A percentile compares a stretch with the other conserved stretches of the same genome.
phyloP scores from a whole-genome alignment of 2,329 filamentous ascomycete genomes.

The Mariannaea sp. region DNA sequence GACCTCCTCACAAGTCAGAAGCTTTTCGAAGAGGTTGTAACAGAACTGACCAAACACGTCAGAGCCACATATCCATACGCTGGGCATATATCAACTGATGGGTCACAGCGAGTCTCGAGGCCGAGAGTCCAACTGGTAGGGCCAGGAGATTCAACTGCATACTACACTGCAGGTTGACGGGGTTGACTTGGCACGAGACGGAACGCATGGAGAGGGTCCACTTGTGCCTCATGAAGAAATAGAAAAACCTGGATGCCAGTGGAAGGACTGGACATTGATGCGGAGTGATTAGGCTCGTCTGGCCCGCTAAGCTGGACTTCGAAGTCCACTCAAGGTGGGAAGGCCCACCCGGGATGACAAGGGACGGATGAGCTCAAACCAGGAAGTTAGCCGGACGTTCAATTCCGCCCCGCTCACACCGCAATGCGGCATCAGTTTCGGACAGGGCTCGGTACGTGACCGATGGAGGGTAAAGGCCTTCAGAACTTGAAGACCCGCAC shows the following conservation, averaged over 20 bases:
- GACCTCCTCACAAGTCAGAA: no score
- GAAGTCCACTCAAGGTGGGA: constrained; percentile 9
- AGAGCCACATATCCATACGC: neutral
- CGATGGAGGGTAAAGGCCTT: constrained; percentile 31
- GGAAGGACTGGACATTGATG: constrained; percentile 7
- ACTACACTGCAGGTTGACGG: constrained; percentile 25
- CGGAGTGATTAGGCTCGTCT: neutral
- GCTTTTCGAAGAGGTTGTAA: no score
- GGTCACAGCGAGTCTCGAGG: constrained; percentile 3
- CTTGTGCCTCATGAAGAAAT: constrained; percentile 29
- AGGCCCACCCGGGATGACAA: constrained; percentile 6
- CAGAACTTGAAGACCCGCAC: constrained; percentile 20
- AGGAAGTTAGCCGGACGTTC: constrained; percentile 26
- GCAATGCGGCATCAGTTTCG: constrained; percentile 12
- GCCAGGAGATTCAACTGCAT: constrained; percentile 21
- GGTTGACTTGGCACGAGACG: constrained; percentile 31
- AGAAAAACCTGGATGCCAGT: constrained; percentile 5
- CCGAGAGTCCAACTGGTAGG: constrained; percentile 30
- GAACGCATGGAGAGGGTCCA: constrained; percentile 20
- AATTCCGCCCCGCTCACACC: constrained; percentile 32
- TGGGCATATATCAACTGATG: constrained; percentile 18
- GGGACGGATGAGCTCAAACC: constrained; percentile 3
- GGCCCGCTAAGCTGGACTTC: constrained; percentile 21
- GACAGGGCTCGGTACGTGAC: constrained; percentile 35
- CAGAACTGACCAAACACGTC: constrained; percentile 6